These are phyloP conservation scores for Solanum dulcamara DNA, from an alignment of 257 asterid genomes.

Conservation along the genomic window DNA sequence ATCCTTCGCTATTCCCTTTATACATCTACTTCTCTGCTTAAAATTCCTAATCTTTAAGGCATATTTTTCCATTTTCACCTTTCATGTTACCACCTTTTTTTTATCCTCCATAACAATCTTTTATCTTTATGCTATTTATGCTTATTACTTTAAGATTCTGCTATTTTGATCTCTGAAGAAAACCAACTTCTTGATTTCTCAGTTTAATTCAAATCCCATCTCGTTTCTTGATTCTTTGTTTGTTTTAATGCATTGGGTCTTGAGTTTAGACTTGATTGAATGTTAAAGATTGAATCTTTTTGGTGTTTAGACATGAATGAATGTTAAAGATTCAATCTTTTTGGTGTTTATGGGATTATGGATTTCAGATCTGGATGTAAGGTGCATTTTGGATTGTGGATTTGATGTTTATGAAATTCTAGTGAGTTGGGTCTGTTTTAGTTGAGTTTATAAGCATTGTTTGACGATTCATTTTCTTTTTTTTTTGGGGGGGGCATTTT, in stretches of 20 bases:
- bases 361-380: background rate
- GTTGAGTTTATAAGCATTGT: background rate
- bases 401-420: background rate
- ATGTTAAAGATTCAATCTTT: background rate
- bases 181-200: background rate
- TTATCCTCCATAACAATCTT: background rate
- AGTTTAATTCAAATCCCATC: background rate
- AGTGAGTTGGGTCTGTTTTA: background rate
- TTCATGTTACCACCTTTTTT: background rate
- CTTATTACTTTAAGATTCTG: background rate
- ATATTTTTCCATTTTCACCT: background rate
- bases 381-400: background rate
- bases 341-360: background rate
- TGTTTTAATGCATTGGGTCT: background rate
- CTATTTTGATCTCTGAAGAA: background rate
- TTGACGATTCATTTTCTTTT: background rate
- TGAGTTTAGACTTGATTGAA: background rate
- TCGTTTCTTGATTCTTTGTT: background rate
- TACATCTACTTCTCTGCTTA: background rate
- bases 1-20: background rate
- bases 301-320: background rate
- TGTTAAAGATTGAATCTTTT: background rate
- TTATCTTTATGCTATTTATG: background rate
- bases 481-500: background rate
- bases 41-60: background rate